phyloP scores from a whole-genome alignment of 805 yeast genomes.

The Kluyveromyces siamensis region DNA sequence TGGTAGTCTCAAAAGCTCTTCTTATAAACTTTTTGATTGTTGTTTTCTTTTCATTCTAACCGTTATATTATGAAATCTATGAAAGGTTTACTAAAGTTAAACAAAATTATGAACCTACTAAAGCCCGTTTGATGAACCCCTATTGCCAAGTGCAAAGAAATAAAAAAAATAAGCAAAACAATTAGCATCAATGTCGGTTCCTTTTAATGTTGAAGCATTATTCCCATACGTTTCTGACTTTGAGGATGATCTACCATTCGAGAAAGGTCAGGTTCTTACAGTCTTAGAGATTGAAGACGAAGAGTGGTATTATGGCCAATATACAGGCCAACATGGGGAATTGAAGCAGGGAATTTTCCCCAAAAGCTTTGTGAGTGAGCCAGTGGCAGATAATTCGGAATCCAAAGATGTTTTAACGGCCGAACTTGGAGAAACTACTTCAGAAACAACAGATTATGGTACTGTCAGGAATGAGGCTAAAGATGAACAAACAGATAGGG shows the following conservation, averaged over 20 bases:
- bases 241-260: constrained; percentile 75
- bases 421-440: not conserved
- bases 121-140: not conserved
- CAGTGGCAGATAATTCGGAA: constrained; percentile 2
- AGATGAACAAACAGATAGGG: not conserved
- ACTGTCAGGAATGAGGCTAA: not conserved
- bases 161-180: no score
- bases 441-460: constrained; percentile 1
- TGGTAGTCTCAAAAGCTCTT: not conserved
- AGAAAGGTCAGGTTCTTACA: constrained; percentile 56
- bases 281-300: constrained; percentile 81
- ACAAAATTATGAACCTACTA: not conserved
- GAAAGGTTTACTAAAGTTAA: not conserved
- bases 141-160: no score
- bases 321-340: constrained; percentile 34
- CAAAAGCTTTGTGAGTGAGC: constrained; percentile 57
- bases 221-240: constrained; percentile 62
- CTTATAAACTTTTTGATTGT: not conserved
- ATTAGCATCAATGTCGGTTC: constrained; percentile 21
- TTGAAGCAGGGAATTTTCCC: constrained; percentile 75
- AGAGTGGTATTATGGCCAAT: constrained; percentile 81
- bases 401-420: constrained; percentile 1
- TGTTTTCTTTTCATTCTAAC: not conserved
- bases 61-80: not conserved
- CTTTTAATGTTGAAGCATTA: constrained; percentile 62